phyloP scores from a whole-genome alignment of 768 basidiomycete species.

The Megacollybia marginata region DNA sequence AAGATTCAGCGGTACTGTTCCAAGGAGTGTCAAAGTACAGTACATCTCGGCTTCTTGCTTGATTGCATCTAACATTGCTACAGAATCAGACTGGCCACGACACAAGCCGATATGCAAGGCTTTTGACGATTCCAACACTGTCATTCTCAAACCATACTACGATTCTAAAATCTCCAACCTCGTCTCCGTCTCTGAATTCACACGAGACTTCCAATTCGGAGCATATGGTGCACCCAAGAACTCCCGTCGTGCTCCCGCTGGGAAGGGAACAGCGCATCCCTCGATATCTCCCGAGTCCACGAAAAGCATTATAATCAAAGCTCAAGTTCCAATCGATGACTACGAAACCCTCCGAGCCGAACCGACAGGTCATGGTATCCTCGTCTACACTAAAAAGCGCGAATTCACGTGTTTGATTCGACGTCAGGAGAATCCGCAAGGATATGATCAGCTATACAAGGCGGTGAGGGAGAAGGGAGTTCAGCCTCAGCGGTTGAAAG shows the following conservation, averaged over 20 bases:
- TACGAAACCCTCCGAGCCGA: constrained; percentile 1
- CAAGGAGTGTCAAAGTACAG: constrained; percentile 46
- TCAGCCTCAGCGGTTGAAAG: constrained; percentile 29
- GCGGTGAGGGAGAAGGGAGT: constrained; percentile 35
- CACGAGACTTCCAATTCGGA: too few species aligned
- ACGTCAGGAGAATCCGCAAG: constrained; percentile 21
- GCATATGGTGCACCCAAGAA: too few species aligned
- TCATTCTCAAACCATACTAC: constrained; percentile 42
- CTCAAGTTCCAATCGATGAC: constrained; percentile 35
- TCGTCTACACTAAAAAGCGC: constrained; percentile 47
- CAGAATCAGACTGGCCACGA: constrained; percentile 38
- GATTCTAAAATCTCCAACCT: too few species aligned
- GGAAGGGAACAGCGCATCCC: constrained; percentile 2
- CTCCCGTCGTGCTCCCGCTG: too few species aligned
- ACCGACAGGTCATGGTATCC: constrained; percentile 17
- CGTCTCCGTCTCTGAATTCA: too few species aligned
- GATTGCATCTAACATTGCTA: neutral
- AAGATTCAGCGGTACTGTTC: constrained; percentile 45
- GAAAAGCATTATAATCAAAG: constrained; percentile 45
- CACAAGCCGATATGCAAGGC: constrained; percentile 43
- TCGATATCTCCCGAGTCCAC: constrained; percentile 11
- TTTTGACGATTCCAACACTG: constrained; percentile 33
- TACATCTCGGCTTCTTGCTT: constrained; percentile 16
- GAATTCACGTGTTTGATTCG: constrained; percentile 41
- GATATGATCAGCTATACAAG: constrained; percentile 33